These are phyloP conservation scores for Diplodia mutila DNA, from an alignment of 2,329 filamentous ascomycete genomes.

Conservation along the genomic window DNA sequence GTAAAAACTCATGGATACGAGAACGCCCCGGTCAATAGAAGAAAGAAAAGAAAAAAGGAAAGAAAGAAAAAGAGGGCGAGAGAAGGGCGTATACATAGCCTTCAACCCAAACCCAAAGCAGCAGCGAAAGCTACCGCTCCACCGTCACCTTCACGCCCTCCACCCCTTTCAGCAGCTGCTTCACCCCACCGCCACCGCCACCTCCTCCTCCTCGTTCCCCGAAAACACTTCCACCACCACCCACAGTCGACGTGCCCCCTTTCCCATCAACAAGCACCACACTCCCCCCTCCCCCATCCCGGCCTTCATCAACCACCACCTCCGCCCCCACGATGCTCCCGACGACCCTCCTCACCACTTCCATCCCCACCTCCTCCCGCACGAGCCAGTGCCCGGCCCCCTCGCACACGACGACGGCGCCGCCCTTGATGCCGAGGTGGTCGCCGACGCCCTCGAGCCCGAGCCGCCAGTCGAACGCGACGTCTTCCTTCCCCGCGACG, in stretches of 20 bases:
- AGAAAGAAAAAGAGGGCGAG: neutral
- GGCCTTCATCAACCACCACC: conserved; percentile 25
- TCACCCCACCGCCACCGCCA: conserved; percentile 1
- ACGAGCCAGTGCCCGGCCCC: conserved; percentile 59
- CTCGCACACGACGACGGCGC: conserved; percentile 53
- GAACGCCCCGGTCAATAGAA: too few species aligned
- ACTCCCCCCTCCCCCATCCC: neutral
- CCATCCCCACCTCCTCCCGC: conserved; percentile 50
- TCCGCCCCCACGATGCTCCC: conserved; percentile 38
- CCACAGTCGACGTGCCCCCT: neutral
- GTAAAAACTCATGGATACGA: neutral
- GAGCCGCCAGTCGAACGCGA: conserved; percentile 54
- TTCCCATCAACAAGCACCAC: conserved; percentile 1
- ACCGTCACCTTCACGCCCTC: conserved; percentile 29
- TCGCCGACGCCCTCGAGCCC: conserved; percentile 58
- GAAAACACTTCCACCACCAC: neutral
- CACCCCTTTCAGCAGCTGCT: conserved; percentile 30
- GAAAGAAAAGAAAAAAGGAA: neutral
- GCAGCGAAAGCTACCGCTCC: conserved; percentile 28
- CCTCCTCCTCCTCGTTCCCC: neutral
- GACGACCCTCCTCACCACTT: conserved; percentile 47
- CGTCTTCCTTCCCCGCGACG: conserved; percentile 58
- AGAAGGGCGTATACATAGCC: too few species aligned
- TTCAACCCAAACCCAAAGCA: too few species aligned
- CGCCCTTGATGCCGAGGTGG: conserved; percentile 53